Percentiles rank a stretch among this genome's conserved stretches.
phyloP scores from a whole-genome alignment of 148 eudicot species.

The Salicornia ramosissima region DNA sequence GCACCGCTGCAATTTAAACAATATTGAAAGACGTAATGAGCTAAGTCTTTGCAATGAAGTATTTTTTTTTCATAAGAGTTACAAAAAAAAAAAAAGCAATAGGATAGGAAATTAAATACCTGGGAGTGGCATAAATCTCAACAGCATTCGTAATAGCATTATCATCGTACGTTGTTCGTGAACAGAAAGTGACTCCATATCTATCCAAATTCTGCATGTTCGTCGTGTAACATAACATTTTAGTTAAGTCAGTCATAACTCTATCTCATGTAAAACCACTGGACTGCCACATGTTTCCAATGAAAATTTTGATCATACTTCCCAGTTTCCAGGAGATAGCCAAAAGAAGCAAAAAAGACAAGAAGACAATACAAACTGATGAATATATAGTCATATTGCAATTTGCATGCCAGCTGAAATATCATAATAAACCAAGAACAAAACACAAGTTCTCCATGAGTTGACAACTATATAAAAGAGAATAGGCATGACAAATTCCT shows the following conservation, averaged over 20 bases:
- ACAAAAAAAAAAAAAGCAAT: background rate
- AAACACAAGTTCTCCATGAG: background rate
- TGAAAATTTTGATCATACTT: background rate
- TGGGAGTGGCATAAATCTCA: slow-evolving; percentile 60
- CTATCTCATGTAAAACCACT: background rate
- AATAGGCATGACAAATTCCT: background rate
- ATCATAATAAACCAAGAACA: background rate
- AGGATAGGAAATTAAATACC: slow-evolving; percentile 34
- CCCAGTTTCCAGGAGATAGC: background rate
- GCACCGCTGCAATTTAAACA: slow-evolving; percentile 51
- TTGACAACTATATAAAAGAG: background rate
- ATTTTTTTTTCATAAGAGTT: no score
- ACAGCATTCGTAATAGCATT: slow-evolving; percentile 85
- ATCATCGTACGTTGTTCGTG: slow-evolving; percentile 75
- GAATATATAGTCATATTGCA: background rate
- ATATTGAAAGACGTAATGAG: background rate
- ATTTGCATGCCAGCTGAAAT: background rate
- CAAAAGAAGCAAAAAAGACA: background rate
- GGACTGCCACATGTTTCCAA: background rate
- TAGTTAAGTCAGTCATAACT: background rate
- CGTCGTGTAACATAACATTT: background rate
- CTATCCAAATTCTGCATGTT: slow-evolving; percentile 60
- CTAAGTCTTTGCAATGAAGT: no score
- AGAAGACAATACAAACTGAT: background rate
- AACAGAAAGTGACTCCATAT: slow-evolving; percentile 72